A percentile compares a stretch with the other conserved stretches of the same genome.
Conservation (phyloP, 768 basidiomycete species). For the Lentinula lateritia region DNA sequence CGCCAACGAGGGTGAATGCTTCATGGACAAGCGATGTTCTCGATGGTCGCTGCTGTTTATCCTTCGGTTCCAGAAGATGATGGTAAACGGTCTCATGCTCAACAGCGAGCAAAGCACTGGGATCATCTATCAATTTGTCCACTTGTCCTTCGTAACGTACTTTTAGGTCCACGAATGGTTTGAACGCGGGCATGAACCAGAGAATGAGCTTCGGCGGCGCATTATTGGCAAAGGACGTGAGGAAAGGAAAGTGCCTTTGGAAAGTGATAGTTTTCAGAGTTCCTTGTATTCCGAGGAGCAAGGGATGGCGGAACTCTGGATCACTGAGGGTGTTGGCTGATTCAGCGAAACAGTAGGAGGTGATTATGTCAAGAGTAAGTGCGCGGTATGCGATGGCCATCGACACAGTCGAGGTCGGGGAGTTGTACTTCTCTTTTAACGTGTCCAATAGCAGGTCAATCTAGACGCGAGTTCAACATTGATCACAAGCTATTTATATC, state of each 20-base stretch:
- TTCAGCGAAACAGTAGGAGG: constrained; percentile 33
- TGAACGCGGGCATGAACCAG: constrained; percentile 5
- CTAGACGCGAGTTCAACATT: constrained; percentile 14
- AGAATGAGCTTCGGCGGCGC: constrained; percentile 12
- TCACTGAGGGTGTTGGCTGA: constrained; percentile 24
- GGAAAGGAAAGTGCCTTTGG: constrained; percentile 25
- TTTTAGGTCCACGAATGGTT: constrained; percentile 10
- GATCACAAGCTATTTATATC: neutral
- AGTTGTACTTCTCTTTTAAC: constrained; percentile 8
- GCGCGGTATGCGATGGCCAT: constrained; percentile 37
- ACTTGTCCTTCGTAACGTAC: constrained; percentile 10
- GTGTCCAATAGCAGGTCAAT: constrained; percentile 23
- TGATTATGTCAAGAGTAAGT: constrained; percentile 36
- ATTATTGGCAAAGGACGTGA: constrained; percentile 9
- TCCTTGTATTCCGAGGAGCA: constrained; percentile 25
- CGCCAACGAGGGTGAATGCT: constrained; percentile 29
- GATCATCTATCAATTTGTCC: constrained; percentile 11
- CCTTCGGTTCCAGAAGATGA: constrained; percentile 14
- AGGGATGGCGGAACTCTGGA: constrained; percentile 27
- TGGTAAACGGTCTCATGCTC: constrained; percentile 16
- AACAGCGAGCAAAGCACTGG: constrained; percentile 5
- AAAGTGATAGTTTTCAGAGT: constrained; percentile 25
- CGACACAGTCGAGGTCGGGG: constrained; percentile 19
- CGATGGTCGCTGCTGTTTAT: constrained; percentile 5
- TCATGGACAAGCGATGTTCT: constrained; percentile 23